phyloP scores from a whole-genome alignment of 1,284 basidiomycete genomes.

The Rhodotorula sp. region DNA sequence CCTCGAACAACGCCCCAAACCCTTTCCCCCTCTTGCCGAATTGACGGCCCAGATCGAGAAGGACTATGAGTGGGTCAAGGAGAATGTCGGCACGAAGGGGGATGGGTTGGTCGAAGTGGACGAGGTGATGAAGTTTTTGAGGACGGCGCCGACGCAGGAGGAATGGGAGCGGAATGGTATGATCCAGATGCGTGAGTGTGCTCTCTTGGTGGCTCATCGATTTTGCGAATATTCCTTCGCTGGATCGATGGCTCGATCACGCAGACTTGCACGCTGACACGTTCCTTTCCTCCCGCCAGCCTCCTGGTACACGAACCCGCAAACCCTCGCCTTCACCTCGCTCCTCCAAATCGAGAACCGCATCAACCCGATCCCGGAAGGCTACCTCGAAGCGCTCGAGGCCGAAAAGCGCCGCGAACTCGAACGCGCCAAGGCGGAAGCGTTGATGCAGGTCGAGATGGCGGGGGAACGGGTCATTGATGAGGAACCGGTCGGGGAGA shows the following conservation, averaged over 20 bases:
- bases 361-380: conserved; percentile 59
- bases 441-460: conserved; percentile 17
- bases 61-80: conserved; percentile 66
- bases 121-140: conserved; percentile 68
- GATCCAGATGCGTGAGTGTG: conserved; percentile 18
- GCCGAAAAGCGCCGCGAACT: conserved; percentile 11
- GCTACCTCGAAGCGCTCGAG: conserved; percentile 24
- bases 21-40: conserved; percentile 61
- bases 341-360: conserved; percentile 78
- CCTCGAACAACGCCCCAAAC: conserved; percentile 53
- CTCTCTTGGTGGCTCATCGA: background rate
- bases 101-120: conserved; percentile 54
- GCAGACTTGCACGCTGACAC: background rate
- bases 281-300: conserved; percentile 52
- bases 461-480: conserved; percentile 9
- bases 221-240: background rate
- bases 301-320: conserved; percentile 80
- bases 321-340: conserved; percentile 80
- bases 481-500: conserved; percentile 18
- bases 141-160: conserved; percentile 66
- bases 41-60: conserved; percentile 58
- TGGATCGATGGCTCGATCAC: too few relatives aligned
- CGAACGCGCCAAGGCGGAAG: conserved; percentile 18
- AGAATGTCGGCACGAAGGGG: conserved; percentile 55
- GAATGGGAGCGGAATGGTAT: conserved; percentile 45